These are phyloP conservation scores for Neurospora crassa DNA, from an alignment of 2,329 filamentous ascomycete species.

Conservation along the genomic window DNA sequence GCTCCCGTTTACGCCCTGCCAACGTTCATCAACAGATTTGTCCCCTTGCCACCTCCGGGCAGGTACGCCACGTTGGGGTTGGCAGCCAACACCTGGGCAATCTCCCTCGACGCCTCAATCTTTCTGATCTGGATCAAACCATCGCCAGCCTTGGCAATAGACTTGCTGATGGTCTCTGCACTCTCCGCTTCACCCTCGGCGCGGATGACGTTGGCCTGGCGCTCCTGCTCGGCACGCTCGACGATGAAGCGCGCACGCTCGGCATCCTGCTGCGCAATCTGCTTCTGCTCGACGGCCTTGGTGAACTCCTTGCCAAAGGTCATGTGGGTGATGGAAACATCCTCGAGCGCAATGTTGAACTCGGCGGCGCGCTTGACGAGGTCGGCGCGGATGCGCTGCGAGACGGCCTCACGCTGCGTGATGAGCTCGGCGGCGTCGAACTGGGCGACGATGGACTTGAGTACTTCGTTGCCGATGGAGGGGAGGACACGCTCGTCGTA, in stretches of 20 bases:
- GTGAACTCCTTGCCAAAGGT: conserved; percentile 99
- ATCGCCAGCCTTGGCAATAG: conserved; percentile 86
- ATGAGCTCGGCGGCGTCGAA: conserved; percentile 98
- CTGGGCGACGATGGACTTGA: conserved; percentile 96
- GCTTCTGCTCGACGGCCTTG: conserved; percentile 97
- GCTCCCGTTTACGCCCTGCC: conserved; percentile 27
- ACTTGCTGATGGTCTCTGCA: conserved; percentile 89
- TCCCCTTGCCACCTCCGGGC: conserved; percentile 63
- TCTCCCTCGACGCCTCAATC: conserved; percentile 94
- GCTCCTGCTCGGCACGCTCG: conserved; percentile 96
- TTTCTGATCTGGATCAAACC: conserved; percentile 91
- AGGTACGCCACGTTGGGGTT: conserved; percentile 97
- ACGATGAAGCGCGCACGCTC: conserved; percentile 97
- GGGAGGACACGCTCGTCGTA: conserved; percentile 98
- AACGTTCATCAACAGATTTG: conserved; percentile 45
- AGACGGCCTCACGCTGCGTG: conserved; percentile 95
- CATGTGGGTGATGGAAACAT: conserved; percentile 99
- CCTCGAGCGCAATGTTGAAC: conserved; percentile 98
- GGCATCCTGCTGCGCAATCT: conserved; percentile 98
- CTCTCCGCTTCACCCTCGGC: conserved; percentile 97
- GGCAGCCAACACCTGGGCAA: conserved; percentile 75
- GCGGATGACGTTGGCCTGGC: conserved; percentile 95
- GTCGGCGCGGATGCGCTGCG: conserved; percentile 85
- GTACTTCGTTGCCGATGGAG: conserved; percentile 97
- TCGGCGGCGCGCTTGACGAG: conserved; percentile 86